Conservation (phyloP, 1,284 basidiomycete genomes). For the Cystobasidiaceae sp. region DNA sequence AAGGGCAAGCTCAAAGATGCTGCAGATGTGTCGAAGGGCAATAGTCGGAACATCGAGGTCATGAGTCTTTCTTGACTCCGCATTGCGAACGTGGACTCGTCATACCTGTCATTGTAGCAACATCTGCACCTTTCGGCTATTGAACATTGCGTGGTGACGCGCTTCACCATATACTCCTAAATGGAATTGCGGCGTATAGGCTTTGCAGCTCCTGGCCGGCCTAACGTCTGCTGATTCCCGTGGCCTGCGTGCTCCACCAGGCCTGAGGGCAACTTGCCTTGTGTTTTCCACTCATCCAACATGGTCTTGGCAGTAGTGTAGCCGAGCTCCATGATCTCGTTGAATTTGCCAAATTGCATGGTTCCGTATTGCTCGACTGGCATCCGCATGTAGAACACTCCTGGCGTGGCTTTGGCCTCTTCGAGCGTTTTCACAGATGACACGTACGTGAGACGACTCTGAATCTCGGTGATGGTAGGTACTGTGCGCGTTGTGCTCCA, state of each 20-base stretch:
- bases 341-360: slow-evolving; percentile 44
- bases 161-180: neutral
- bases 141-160: neutral
- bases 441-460: slow-evolving; percentile 90
- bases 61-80: neutral
- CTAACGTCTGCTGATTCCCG: slow-evolving; percentile 20
- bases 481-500: slow-evolving; percentile 56
- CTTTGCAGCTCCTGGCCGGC: slow-evolving; percentile 16
- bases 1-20: slow-evolving; percentile 10
- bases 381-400: slow-evolving; percentile 89
- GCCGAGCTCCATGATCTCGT: slow-evolving; percentile 68
- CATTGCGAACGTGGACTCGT: neutral
- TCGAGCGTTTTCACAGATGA: slow-evolving; percentile 92
- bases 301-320: slow-evolving; percentile 68
- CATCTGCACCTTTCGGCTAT: neutral
- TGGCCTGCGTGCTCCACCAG: slow-evolving; percentile 53
- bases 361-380: slow-evolving; percentile 67
- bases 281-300: slow-evolving; percentile 71
- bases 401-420: slow-evolving; percentile 81
- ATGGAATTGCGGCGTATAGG: slow-evolving; percentile 29
- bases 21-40: slow-evolving; percentile 24
- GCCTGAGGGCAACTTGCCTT: slow-evolving; percentile 70
- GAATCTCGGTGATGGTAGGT: slow-evolving; percentile 92
- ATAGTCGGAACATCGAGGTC: neutral
- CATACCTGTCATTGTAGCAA: neutral